Evolutionary conservation across 2,329 filamentous ascomycete genomes (phyloP).

Genomic region (Aspergillus eucalypticola): DNA sequence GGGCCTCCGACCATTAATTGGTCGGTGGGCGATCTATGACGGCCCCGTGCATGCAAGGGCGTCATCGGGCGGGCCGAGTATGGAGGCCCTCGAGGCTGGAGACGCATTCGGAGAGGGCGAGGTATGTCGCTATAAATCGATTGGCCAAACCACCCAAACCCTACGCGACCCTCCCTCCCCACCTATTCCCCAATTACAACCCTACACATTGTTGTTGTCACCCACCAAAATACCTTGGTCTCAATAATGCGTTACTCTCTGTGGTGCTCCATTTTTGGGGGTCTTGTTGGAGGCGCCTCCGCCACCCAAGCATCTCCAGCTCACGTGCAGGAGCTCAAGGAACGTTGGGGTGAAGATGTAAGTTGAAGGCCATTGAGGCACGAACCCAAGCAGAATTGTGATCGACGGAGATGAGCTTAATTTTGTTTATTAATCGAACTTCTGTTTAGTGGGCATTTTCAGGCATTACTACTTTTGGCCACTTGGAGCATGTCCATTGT

Average conservation of each 20-base stretch:
- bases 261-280: neutral
- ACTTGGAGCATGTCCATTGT: neutral
- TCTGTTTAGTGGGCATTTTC: neutral
- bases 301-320: neutral
- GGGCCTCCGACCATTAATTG: neutral
- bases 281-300: neutral
- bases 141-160: too few relatives aligned
- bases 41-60: neutral
- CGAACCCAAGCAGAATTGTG: too few relatives aligned
- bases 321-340: neutral
- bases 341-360: neutral
- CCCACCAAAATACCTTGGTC: neutral
- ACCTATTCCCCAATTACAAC: neutral
- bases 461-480: neutral
- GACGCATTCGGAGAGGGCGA: neutral
- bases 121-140: neutral
- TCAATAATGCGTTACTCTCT: neutral
- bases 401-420: too few relatives aligned
- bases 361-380: neutral
- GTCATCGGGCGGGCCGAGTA: neutral
- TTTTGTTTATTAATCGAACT: too few relatives aligned
- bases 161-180: neutral
- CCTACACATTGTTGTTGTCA: neutral
- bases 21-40: neutral
- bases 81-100: neutral